Percentiles rank a stretch among this genome's conserved stretches.
These are phyloP conservation scores for Fusarium pseudonygamai DNA, from an alignment of 2,329 filamentous ascomycete genomes.

Conservation along the genomic window DNA sequence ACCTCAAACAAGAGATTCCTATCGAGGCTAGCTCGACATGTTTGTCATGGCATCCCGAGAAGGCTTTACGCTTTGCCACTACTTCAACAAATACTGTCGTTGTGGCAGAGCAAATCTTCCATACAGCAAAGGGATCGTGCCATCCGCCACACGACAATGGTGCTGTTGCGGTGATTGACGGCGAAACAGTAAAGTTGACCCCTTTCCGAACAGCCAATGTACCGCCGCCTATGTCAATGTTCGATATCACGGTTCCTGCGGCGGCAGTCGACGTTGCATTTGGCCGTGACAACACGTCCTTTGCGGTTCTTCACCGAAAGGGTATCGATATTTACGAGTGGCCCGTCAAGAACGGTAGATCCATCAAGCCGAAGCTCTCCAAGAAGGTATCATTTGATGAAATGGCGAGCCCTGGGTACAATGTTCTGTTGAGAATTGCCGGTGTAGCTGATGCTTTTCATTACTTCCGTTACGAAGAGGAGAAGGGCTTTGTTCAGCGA, in stretches of 20 bases:
- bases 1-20: conserved; percentile 88
- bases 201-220: conserved; percentile 85
- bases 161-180: conserved; percentile 85
- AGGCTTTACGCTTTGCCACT: conserved; percentile 73
- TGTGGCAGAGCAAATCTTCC: conserved; percentile 73
- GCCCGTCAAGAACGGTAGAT: conserved; percentile 67
- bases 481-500: conserved; percentile 38
- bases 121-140: conserved; percentile 74
- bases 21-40: conserved; percentile 48
- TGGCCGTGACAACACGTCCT: conserved; percentile 67
- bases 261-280: conserved; percentile 81
- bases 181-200: conserved; percentile 80
- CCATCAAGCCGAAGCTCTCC: conserved; percentile 54
- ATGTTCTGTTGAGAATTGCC: conserved; percentile 15
- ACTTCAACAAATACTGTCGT: conserved; percentile 62
- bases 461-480: conserved; percentile 46
- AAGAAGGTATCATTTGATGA: conserved; percentile 52
- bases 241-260: conserved; percentile 71
- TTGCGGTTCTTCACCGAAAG: conserved; percentile 76
- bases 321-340: conserved; percentile 77
- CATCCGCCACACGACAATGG: conserved; percentile 79
- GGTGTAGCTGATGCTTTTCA: conserved; percentile 43
- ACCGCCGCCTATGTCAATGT: conserved; percentile 91
- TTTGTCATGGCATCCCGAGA: conserved; percentile 87
- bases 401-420: conserved; percentile 37